phyloP scores from a whole-genome alignment of 192 early-diverging fungal genomes.

The Coemansia sp. region DNA sequence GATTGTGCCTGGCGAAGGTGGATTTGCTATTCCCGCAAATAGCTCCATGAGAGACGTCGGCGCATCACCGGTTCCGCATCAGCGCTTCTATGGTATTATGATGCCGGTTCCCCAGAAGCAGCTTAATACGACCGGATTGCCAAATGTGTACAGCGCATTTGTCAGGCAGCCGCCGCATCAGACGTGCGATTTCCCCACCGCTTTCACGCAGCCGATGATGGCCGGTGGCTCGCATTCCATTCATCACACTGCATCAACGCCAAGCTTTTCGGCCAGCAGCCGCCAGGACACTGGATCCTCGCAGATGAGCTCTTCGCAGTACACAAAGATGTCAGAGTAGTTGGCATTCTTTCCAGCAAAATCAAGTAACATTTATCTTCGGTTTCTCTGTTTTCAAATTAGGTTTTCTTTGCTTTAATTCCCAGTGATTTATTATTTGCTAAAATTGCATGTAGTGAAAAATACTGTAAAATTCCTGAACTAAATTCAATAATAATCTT shows the following conservation, averaged over 20 bases:
- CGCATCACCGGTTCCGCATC: slow-evolving; percentile 5
- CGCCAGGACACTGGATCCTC: slow-evolving; percentile 28
- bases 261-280: slow-evolving; percentile 13
- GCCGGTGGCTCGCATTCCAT: not conserved
- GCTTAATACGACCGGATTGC: slow-evolving; percentile 2
- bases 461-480: no score
- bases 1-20: not conserved
- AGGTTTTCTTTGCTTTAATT: not conserved
- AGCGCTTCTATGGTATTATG: slow-evolving; percentile 13
- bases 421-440: not conserved
- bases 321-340: slow-evolving; percentile 15
- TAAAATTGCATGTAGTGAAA: not conserved
- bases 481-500: not conserved
- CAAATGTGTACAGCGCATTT: not conserved
- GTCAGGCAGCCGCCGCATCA: slow-evolving; percentile 1
- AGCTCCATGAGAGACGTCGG: slow-evolving; percentile 7
- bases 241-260: slow-evolving; percentile 9
- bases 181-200: slow-evolving; percentile 1
- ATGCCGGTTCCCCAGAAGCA: slow-evolving; percentile 17
- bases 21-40: slow-evolving; percentile 13
- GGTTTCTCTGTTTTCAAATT: not conserved
- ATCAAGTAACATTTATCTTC: not conserved
- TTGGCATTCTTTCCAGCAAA: not conserved
- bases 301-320: slow-evolving; percentile 9
- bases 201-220: slow-evolving; percentile 2